These are phyloP conservation scores for Clonostachys sp. DNA, from an alignment of 2,329 filamentous ascomycete genomes.

Conservation along the genomic window DNA sequence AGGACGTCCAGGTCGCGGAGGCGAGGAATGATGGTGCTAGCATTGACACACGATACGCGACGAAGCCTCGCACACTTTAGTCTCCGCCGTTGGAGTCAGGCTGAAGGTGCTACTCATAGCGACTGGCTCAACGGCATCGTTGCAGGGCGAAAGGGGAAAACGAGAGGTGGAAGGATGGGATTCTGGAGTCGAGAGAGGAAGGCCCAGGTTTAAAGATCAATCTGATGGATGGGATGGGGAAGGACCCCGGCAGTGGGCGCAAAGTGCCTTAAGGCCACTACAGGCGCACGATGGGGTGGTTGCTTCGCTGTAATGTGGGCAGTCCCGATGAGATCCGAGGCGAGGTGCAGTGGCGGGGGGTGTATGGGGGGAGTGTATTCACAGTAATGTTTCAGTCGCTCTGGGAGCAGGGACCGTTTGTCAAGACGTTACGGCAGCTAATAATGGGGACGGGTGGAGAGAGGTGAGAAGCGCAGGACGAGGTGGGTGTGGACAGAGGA, in stretches of 20 bases:
- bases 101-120: constrained; percentile 24
- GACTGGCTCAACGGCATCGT: constrained; percentile 25
- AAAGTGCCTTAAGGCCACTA: background rate
- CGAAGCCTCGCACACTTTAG: background rate
- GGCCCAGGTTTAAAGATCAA: constrained; percentile 1
- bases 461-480: background rate
- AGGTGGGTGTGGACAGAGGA: no score
- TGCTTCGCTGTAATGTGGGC: background rate
- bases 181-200: constrained; percentile 3
- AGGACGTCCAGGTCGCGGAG: no score
- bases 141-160: constrained; percentile 10
- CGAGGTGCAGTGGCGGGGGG: background rate
- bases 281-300: background rate
- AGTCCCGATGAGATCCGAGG: constrained; percentile 1
- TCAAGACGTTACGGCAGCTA: background rate
- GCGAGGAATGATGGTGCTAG: no score
- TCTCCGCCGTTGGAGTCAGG: constrained; percentile 16
- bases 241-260: background rate
- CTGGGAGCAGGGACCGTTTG: no score
- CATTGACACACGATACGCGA: background rate
- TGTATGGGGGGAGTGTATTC: no score
- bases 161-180: constrained; percentile 3
- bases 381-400: no score
- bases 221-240: background rate
- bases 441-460: background rate